Evolutionary conservation across 1,284 basidiomycete species (phyloP).

Genomic region (Leccinum subatratum): DNA sequence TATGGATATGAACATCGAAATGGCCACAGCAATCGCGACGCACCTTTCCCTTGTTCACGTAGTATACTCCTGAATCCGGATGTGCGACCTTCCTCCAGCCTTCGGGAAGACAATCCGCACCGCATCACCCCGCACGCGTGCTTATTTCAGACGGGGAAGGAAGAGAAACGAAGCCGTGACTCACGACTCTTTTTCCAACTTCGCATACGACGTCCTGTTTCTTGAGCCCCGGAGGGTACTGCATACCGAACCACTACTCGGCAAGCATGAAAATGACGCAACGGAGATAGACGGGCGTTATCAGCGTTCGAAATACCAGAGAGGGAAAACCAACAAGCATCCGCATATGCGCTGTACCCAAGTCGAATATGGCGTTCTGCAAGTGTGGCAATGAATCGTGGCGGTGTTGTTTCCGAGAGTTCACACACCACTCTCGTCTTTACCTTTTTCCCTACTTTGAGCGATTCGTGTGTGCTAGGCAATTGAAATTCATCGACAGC

Average conservation of each 20-base stretch:
- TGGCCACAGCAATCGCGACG: neutral
- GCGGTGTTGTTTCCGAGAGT: no score
- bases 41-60: slow-evolving; percentile 26
- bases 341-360: neutral
- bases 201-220: neutral
- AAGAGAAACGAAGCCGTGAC: neutral
- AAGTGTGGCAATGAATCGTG: no score
- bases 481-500: no score
- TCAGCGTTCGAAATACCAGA: neutral
- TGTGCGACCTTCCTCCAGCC: slow-evolving; percentile 28
- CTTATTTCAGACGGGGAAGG: neutral
- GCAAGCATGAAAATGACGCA: neutral
- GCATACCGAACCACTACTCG: slow-evolving; percentile 4
- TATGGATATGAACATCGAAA: neutral
- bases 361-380: no score
- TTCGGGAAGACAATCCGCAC: slow-evolving; percentile 11
- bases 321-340: neutral
- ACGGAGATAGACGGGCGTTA: neutral
- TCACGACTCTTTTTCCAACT: slow-evolving; percentile 11
- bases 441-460: no score
- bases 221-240: slow-evolving; percentile 22
- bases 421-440: no score
- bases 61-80: slow-evolving; percentile 30
- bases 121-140: neutral
- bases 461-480: no score